These are phyloP conservation scores for Hemileccinum rubropunctum DNA, from an alignment of 768 basidiomycete genomes.

Conservation along the genomic window DNA sequence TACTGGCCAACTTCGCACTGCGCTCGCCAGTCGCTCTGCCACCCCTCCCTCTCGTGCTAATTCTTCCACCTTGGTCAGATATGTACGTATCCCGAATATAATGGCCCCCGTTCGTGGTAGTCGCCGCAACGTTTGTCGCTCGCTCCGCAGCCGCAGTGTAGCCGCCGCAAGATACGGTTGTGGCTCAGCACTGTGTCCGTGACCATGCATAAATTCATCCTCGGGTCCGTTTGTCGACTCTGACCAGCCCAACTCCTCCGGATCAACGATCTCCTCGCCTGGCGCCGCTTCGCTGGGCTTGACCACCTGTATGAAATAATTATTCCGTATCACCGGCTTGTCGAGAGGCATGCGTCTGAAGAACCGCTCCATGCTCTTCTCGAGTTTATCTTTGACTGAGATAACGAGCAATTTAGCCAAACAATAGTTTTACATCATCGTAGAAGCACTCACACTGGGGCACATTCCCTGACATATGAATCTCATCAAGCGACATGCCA, in stretches of 20 bases:
- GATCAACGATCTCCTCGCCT: slow-evolving; percentile 49
- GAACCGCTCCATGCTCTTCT: slow-evolving; percentile 65
- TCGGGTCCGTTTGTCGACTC: slow-evolving; percentile 54
- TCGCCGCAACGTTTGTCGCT: slow-evolving; percentile 65
- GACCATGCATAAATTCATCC: slow-evolving; percentile 37
- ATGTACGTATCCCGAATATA: slow-evolving; percentile 68
- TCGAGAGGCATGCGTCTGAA: slow-evolving; percentile 64
- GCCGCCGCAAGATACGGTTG: slow-evolving; percentile 31
- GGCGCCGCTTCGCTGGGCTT: slow-evolving; percentile 16
- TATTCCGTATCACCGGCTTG: slow-evolving; percentile 70
- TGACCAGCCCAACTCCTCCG: slow-evolving; percentile 67
- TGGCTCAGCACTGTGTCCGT: slow-evolving; percentile 24
- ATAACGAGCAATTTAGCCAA: background rate
- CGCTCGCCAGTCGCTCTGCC: slow-evolving; percentile 59
- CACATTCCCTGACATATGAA: slow-evolving; percentile 67
- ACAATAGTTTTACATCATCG: background rate
- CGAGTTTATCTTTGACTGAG: slow-evolving; percentile 58
- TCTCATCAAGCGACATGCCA: slow-evolving; percentile 68
- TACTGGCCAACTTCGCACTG: slow-evolving; percentile 62
- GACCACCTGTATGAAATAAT: slow-evolving; percentile 52
- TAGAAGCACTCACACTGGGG: slow-evolving; percentile 55
- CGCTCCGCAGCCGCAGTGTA: slow-evolving; percentile 54
- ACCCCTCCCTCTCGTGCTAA: slow-evolving; percentile 55
- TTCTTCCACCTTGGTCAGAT: slow-evolving; percentile 52
- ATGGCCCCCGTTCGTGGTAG: slow-evolving; percentile 63